Percentiles rank a stretch among this genome's conserved stretches.
These are phyloP conservation scores for Loxodes magnus DNA, from an alignment of 73 alveolate genomes.

Conservation along the genomic window DNA sequence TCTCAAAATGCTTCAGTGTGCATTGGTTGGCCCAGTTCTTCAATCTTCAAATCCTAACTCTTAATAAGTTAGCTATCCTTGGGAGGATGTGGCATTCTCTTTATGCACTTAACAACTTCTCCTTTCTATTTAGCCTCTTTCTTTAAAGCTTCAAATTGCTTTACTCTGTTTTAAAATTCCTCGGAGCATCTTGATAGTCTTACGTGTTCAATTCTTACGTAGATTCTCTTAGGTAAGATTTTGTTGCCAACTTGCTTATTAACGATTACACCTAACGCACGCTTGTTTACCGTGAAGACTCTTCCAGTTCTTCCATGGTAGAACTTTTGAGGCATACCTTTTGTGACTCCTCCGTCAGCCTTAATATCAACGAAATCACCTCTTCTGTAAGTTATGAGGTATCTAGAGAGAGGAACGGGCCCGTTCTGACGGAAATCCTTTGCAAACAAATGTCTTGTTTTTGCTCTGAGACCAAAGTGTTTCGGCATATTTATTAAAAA, in stretches of 20 bases:
- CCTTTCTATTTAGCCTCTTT: conserved; percentile 53
- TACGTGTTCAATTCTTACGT: conserved; percentile 72
- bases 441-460: conserved; percentile 81
- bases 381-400: conserved; percentile 57
- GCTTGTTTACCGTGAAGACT: conserved; percentile 52
- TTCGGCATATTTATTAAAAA: conserved; percentile 73
- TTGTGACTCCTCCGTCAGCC: conserved; percentile 71
- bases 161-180: conserved; percentile 70
- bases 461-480: conserved; percentile 83
- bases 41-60: too few relatives aligned
- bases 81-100: conserved; percentile 20
- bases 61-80: too few relatives aligned
- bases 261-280: conserved; percentile 61
- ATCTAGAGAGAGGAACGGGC: conserved; percentile 53
- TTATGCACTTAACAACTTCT: conserved; percentile 8
- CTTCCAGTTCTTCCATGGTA: conserved; percentile 85
- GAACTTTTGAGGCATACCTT: conserved; percentile 77
- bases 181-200: conserved; percentile 62
- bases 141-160: too few relatives aligned
- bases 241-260: conserved; percentile 69
- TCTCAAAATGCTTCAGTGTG: too few relatives aligned
- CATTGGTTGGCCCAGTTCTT: too few relatives aligned
- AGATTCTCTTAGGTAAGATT: conserved; percentile 59
- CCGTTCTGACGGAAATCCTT: conserved; percentile 78
- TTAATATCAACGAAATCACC: conserved; percentile 72